Base-by-base conservation (phyloP, 2,329 filamentous ascomycete species). In the Aspergillus amoenus region DNA sequence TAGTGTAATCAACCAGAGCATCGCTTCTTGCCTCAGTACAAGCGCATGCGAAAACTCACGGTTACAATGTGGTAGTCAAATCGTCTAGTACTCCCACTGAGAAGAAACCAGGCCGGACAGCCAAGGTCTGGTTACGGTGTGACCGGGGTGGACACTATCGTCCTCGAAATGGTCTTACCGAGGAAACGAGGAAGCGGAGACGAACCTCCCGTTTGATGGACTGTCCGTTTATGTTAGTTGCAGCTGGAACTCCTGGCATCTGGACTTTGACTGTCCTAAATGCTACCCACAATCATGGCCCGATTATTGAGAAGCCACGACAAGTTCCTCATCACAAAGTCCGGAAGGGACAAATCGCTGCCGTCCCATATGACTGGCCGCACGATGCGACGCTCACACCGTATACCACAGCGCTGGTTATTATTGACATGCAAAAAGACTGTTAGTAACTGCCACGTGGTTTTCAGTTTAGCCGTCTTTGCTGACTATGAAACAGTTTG, bases 361-460 rank as follows among this genome's bases (percentile, higher is more conserved):
- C 75, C 1, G 58, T 67, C 13, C 76, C 76, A 5, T 79, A 79
- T 64, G 74, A 77, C 58, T 79, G 77, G 76, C 78, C 78, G 8
- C 76, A 79, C 60, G 75, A 79, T 65, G 72, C 73, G 2, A 73
- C 73, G 7, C 70, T 80, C 42, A 74, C 73, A 4, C 74, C 76
- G 22, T 76, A 74, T 57, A 79, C 75, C 5, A 79, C 77, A 24
- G 78, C 77, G 0, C 65, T 80, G 42, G 74, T 79, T 22, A 69
- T 80, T 11, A 76, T 80, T 56, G 78, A 80, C 61, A 79, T 80
- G 78, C 78, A 80, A 59, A 74, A 76, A 51, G 78, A 80, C 63
- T 79, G 77, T 79, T 64, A 55, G 75, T 67, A 34, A 57, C 12
- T 45, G 17, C 21, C 30, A 30, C 4, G n/a, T 47, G 22, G 11